Evolutionary conservation across 371 early-diverging fungal species (phyloP), one percentile per base, ranked within the genome.

Genomic region (Rhizomucor miehei): DNA sequence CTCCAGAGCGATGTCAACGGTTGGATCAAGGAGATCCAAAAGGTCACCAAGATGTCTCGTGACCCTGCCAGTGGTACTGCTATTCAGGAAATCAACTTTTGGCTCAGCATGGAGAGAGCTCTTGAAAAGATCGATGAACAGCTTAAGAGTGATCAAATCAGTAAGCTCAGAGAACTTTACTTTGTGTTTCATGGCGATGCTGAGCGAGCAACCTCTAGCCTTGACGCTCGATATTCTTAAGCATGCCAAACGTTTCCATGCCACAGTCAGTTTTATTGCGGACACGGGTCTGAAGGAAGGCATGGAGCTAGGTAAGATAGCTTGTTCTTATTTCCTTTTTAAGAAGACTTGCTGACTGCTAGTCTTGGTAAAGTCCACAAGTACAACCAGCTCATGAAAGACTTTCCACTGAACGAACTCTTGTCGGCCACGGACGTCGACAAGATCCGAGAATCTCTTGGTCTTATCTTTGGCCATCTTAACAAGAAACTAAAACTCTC

Each of bases 21-120:
- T 6, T 99, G 99, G 99, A 93, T 98, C 71, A 95, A 94, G 65
- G 98, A 98, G 64, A 98, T 99, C 61, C 97, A 98, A 66, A 97
- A 95, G 65, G 97, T 99, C 12, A 97, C 98, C 35, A 91, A 91
- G 59, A 87, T 99, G 58, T 81, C 87, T 24, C 85, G 98, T 51
- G 99, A 99, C 64, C 95, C 97, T 25, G 70, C 89, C 0, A 88
- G 89, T 36, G 97, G 95, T 14, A 89, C 93, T 3, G 96, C 98
- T 14, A 87, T 89, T 50, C 97, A 98, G 72, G 98, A 99, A 75
- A 94, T 99, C 71, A 95, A 95, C 73, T 99, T 98, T 67, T 99
- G 99, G 99, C 71, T 95, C 36, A 89, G 89, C 60, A 93, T 99
- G 94, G 99, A 99, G 69, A 77, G 89, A 17, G 93, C 93, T 6